Evolutionary conservation across 2,329 filamentous ascomycete species (phyloP), one percentile per base, ranked within the genome.

Genomic region (Alternaria alternata): DNA sequence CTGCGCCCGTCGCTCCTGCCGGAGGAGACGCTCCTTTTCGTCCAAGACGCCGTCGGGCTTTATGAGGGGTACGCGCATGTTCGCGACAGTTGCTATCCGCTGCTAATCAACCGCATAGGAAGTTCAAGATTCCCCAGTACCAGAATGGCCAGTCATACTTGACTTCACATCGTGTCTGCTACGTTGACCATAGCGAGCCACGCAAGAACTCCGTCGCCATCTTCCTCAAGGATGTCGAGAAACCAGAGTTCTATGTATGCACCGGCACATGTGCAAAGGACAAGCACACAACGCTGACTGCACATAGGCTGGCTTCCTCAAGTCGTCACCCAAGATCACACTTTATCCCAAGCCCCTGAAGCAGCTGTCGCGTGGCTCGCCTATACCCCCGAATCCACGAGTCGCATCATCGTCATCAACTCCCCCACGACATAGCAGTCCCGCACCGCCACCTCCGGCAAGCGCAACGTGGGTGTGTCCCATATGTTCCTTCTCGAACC

Each of bases 91-190:
- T 51, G 42, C 53, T 41, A 34, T 26, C 44, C 64, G 38, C 51
- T 62, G 56, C 59, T 72, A 46, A 71, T 49, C 55, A 34, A 53
- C 28, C 36, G 24, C 60, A 38, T 71, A 97, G 93, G 70, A 98
- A 97, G 82, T 95, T 90, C 83, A 99, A 99, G 82, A 90, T 99
- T 55, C 91, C 92, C 36, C 89, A 94, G 74, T 93, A 96, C 68
- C 95, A 99, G 78, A 93, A 97, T 82, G 95, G 95, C 52, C 93
- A 97, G 81, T 93, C 95, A 56, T 99, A 99, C 78, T 80, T 99
- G 79, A 99, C 95, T 18, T 97, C 95, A 8, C 94, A 98, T 80
- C 91, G 95, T 54, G 89, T 93, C 63, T 99, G 94, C 82, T 99
- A 98, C 76, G 92, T 99, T 65, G 94, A 97, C 75, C 91, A 93